Evolutionary conservation across 257 asterid species (phyloP).

Genomic region (Plantago major): DNA sequence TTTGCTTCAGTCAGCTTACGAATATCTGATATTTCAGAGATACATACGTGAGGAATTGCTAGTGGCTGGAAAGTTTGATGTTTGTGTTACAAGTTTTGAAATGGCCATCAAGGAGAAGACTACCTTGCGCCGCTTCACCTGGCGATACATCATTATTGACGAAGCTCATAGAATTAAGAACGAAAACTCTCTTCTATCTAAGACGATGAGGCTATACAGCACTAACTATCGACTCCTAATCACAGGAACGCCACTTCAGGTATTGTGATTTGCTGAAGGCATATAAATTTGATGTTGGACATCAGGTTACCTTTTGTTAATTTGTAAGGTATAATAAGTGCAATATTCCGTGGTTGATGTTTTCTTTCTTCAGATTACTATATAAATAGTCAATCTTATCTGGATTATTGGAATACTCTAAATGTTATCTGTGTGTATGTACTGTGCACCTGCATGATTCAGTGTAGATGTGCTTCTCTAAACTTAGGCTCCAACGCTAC

Average conservation of each 20-base stretch:
- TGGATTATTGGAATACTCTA: no score
- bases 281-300: slow-evolving; percentile 2
- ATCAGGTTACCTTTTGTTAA: background rate
- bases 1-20: slow-evolving; percentile 1
- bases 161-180: slow-evolving; percentile 99
- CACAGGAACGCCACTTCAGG: slow-evolving; percentile 99
- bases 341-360: no score
- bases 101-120: slow-evolving; percentile 97
- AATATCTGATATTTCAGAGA: slow-evolving; percentile 41
- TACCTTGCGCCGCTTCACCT: slow-evolving; percentile 82
- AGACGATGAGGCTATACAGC: slow-evolving; percentile 86
- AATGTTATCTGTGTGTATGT: no score
- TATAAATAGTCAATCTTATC: no score
- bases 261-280: slow-evolving; percentile 11
- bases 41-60: slow-evolving; percentile 89
- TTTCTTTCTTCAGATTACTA: no score
- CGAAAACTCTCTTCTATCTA: slow-evolving; percentile 92
- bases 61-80: slow-evolving; percentile 97
- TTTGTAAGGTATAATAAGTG: no score
- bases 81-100: slow-evolving; percentile 96
- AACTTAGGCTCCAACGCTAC: no score
- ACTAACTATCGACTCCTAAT: slow-evolving; percentile 93
- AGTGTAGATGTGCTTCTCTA: no score
- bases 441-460: no score
- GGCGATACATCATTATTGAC: slow-evolving; percentile 97